Evolutionary conservation across 2,329 filamentous ascomycete species (phyloP), one percentile per base, ranked within the genome.

Genomic region (Ophiostoma ulmi): DNA sequence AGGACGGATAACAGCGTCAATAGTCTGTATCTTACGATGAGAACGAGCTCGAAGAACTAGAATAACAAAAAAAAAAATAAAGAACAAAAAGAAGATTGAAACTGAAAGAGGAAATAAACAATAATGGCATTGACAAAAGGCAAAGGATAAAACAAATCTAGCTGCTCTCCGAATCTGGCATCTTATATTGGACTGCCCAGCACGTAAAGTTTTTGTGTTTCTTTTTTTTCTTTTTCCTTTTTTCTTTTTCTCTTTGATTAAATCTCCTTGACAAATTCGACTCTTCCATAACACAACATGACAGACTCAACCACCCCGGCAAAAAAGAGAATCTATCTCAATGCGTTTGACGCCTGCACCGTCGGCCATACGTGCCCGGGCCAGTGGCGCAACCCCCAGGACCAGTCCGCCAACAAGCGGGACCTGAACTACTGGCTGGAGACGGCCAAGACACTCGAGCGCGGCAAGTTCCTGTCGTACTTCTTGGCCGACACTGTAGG

Each of bases 401-500:
- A 72, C 41, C 35, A n/a, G 8, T 35, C 36, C 31, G 31, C 63
- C 10, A n/a, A 48, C 17, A 72, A 72, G 22, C 44, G 67, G n/a
- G 31, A 44, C 11, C 68, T 70, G 10, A n/a, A 65, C 31, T 72
- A 68, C 41, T 70, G 58, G 17, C 31, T 69, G 4, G 71, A 70
- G 11, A 52, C 65, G 31, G 67, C 68, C 36, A 66, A 58, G 38
- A 63, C 67, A 5, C 41, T 63, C 17, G 70, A 71, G 48, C 31
- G 44, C 22, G 70, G 70, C 38, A 71, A 71, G 52, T 52, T 71
- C 17, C 36, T 61, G n/a, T 61, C 70, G 8, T 63, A 69, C 26
- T 73, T 73, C 67, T 64, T 73, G n/a, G 72, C 71, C 22, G 71
- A 72, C 64, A 69, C 48, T 31, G 41, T 69, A 13, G 67, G 65